Base-by-base conservation (phyloP, 1,284 basidiomycete genomes). In the Cryptococcus floricola region DNA sequence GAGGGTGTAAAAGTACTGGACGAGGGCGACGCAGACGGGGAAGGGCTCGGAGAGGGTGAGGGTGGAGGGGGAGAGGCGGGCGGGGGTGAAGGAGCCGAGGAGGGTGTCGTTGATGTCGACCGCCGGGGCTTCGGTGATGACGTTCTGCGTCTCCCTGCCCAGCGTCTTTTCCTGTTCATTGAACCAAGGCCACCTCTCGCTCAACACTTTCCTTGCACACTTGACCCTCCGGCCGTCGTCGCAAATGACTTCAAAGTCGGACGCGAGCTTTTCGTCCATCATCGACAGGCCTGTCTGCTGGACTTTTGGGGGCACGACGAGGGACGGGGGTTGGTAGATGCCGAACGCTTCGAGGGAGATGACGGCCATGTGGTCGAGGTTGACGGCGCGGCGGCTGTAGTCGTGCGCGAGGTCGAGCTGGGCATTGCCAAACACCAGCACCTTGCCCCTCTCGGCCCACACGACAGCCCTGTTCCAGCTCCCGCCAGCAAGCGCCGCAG, bases 111-210 rank as follows among this genome's bases (percentile, higher is more conserved):
- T 68, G 51, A 70, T 70, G 41, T 73, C 70, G 6, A 71, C 50
- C 2, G 63, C 52, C 3, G 63, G 59, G 16, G 60, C 49, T 13
- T 72, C 68, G 23, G 54, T 31, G 3, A 70, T 56, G 18, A 63
- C 53, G 4, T 61, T 64, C 2, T 58, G 57, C 0, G 65, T 53
- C 39, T 61, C 63, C 5, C 54, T 54, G 1, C 50, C 39, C 28
- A 74, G 48, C 7, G 55, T 39, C 52, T 77, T 72, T 23, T 86
- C 79, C 69, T 91, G 86, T 52, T 86, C 82, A 57, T 83, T 84
- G 80, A 97, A 94, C 94, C 94, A 97, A 0, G 87, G 85, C 94
- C 94, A 98, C 14, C 93, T 83, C 41, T 88, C 86, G 70, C 90
- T 87, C 19, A 98, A 79, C 18, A 91, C 77, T n/a, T n/a, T n/a